Conservation (phyloP, 352 stramenopile genomes). For the Pythium grandisporangium region DNA sequence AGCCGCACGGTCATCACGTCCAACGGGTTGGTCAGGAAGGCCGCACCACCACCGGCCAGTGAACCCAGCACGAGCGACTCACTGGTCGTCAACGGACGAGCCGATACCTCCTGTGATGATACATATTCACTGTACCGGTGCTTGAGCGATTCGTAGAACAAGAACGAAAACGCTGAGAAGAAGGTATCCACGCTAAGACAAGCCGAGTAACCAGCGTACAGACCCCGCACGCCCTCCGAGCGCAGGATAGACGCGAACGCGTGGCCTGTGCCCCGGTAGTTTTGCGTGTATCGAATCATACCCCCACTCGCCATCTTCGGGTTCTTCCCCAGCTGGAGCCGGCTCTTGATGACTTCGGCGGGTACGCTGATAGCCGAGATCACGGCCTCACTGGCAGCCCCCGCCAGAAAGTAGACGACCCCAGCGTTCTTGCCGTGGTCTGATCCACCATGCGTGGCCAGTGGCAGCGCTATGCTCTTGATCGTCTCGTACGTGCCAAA, state of each 20-base stretch:
- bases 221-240: slow-evolving; percentile 45
- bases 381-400: slow-evolving; percentile 50
- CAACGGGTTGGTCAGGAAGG: slow-evolving; percentile 73
- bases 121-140: slow-evolving; percentile 30
- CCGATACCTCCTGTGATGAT: slow-evolving; percentile 10
- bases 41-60: slow-evolving; percentile 43
- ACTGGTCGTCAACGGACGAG: slow-evolving; percentile 29
- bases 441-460: too few relatives aligned
- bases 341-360: slow-evolving; percentile 77
- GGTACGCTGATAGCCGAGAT: slow-evolving; percentile 68
- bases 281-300: slow-evolving; percentile 53
- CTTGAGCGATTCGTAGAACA: slow-evolving; percentile 80
- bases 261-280: slow-evolving; percentile 59
- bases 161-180: slow-evolving; percentile 74
- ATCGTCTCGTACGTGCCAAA: slow-evolving; percentile 75
- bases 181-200: slow-evolving; percentile 76
- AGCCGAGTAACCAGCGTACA: slow-evolving; percentile 68
- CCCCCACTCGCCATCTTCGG: slow-evolving; percentile 56
- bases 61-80: slow-evolving; percentile 55
- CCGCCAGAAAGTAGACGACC: slow-evolving; percentile 61
- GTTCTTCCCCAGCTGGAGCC: slow-evolving; percentile 68
- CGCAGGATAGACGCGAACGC: slow-evolving; percentile 51
- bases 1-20: slow-evolving; percentile 74
- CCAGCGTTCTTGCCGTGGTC: slow-evolving; percentile 40
- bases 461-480: slow-evolving; percentile 33